A percentile compares a stretch with the other conserved stretches of the same genome.
Evolutionary conservation across 1,139 yeast genomes (phyloP).

Genomic region (Yamadazyma spencermartinsiae): DNA sequence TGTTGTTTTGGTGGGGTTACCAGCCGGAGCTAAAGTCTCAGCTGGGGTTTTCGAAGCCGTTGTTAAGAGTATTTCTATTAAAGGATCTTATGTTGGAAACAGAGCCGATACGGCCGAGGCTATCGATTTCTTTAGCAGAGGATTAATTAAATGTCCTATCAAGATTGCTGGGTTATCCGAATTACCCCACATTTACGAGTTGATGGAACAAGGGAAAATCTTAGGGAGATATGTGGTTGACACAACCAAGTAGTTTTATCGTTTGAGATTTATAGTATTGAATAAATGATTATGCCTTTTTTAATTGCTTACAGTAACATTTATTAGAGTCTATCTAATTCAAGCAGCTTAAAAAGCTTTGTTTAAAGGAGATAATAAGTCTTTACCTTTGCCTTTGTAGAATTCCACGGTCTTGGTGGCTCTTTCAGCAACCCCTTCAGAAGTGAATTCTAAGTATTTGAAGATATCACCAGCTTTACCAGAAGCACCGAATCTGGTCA

Average conservation of each 20-base stretch:
- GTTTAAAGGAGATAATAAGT: conserved; percentile 73
- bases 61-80: conserved; percentile 60
- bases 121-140: conserved; percentile 69
- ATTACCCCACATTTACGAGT: conserved; percentile 59
- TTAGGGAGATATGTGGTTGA: conserved; percentile 79
- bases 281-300: no score
- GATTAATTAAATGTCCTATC: conserved; percentile 68
- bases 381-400: conserved; percentile 85
- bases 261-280: no score
- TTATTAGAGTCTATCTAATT: conserved; percentile 1
- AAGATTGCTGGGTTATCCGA: conserved; percentile 69
- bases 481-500: conserved; percentile 96
- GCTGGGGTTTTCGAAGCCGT: conserved; percentile 68
- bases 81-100: conserved; percentile 79
- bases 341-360: conserved; percentile 53
- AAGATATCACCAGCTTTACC: conserved; percentile 86
- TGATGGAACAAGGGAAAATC: conserved; percentile 71
- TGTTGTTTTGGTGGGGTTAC: conserved; percentile 73
- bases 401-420: conserved; percentile 77
- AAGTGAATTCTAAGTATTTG: conserved; percentile 86
- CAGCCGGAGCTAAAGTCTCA: conserved; percentile 67
- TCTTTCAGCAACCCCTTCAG: conserved; percentile 89
- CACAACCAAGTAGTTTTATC: conserved; percentile 56
- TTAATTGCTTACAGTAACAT: neutral
- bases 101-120: conserved; percentile 80